These are phyloP conservation scores for Podaxis sp. DNA, from an alignment of 768 basidiomycete species.

Conservation along the genomic window DNA sequence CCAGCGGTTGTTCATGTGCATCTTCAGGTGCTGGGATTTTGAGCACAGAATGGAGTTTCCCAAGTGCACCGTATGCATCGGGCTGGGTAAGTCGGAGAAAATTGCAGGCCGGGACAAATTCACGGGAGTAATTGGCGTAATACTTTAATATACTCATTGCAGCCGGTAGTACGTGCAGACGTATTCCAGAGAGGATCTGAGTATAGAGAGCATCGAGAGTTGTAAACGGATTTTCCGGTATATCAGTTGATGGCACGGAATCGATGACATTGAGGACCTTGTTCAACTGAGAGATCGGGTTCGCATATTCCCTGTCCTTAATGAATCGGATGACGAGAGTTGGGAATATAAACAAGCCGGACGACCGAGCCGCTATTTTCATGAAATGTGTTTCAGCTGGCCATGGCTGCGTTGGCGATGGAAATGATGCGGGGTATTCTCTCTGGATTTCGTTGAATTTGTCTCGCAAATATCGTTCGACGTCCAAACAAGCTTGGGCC, in stretches of 20 bases:
- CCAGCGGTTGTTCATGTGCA: neutral
- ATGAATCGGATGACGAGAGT: conserved; percentile 22
- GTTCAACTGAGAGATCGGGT: conserved; percentile 1
- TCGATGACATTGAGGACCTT: conserved; percentile 2
- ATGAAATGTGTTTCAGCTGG: conserved; percentile 14
- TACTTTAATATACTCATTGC: neutral
- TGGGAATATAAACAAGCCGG: conserved; percentile 25
- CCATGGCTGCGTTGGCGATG: conserved; percentile 17
- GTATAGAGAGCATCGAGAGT: conserved; percentile 12
- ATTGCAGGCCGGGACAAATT: too few species aligned
- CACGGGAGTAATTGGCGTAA: neutral
- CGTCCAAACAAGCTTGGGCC: conserved; percentile 16
- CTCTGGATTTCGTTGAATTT: conserved; percentile 15
- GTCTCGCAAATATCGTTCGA: conserved; percentile 16
- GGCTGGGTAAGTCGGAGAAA: too few species aligned
- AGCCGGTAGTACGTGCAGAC: neutral
- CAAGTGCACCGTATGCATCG: neutral
- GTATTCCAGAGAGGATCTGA: neutral
- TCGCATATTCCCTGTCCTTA: conserved; percentile 8
- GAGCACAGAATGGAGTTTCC: neutral
- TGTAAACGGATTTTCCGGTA: neutral
- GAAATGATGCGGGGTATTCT: neutral
- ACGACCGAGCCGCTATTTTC: conserved; percentile 18
- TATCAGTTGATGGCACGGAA: neutral
- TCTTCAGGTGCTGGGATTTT: neutral